Base-by-base conservation (phyloP, 2,329 filamentous ascomycete species). In the Helotiales sp. region DNA sequence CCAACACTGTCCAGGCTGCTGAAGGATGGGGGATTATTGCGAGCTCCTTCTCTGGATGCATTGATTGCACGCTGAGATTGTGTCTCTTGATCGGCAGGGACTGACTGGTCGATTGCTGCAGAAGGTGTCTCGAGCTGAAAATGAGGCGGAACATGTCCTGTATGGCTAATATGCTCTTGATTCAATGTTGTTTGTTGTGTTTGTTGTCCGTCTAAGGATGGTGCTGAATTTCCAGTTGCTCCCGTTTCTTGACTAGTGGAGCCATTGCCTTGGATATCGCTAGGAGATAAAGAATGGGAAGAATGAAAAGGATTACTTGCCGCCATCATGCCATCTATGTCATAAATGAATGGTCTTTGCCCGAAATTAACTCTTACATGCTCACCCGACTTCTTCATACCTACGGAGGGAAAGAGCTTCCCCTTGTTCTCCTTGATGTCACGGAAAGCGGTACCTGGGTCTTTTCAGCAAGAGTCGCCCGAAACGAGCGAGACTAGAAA, bases 301-400 rank as follows among this genome's bases (percentile, higher is more conserved):
- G 56, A 60, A 57, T 33, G 38, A 60, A 59, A 59, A 38, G 54
- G 55, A 33, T 52, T 54, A 75, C 82, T 68, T 80, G 90, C 90
- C 78, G 82, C 82, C 77, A 96, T 88, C 80, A 95, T 84, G 59
- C 84, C 83, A 73, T 97, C 91, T 66, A 99, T 98, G 71, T 97
- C 90, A 75, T 89, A 99, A 44, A 91, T 81, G 72, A 98, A 98
- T 3, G 89, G 89, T 53, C 81, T 83, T 72, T 88, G 84, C 47
- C 86, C 86, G 74, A 89, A 89, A 68, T 89, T 89, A 63, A 79
- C 82, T 59, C 78, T 74, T 57, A 89, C 71, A 63, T 84, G 79
- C 67, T 89, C 86, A 44, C 84, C 83, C 0, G 79, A 72, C 68
- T 82, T 86, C 69, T 87, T 88, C 52, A 89, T 75, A n/a, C 86